These are phyloP conservation scores for Byssothecium circinans DNA, from an alignment of 2,329 filamentous ascomycete genomes.

Conservation along the genomic window DNA sequence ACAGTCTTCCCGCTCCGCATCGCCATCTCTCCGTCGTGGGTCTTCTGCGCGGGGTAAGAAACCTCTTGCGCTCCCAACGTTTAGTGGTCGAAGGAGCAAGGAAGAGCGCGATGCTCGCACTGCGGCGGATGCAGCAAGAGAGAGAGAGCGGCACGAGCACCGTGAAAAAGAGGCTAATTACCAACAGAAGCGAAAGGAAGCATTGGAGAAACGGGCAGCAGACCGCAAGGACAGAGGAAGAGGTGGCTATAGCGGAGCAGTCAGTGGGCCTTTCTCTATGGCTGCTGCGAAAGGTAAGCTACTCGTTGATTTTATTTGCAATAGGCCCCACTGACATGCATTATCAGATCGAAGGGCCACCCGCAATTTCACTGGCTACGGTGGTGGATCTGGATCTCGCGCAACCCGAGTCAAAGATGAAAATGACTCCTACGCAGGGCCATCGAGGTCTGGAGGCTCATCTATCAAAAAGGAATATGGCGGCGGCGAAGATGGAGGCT, in stretches of 20 bases:
- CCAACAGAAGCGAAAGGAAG: constrained; percentile 25
- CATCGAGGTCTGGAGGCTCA: constrained; percentile 15
- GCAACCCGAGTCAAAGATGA: constrained; percentile 37
- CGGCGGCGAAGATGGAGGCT: constrained; percentile 35
- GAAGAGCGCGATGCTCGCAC: constrained; percentile 48
- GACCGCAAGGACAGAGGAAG: constrained; percentile 34
- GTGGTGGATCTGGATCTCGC: constrained; percentile 34
- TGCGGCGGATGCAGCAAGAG: constrained; percentile 43
- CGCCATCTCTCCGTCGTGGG: constrained; percentile 32
- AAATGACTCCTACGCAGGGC: constrained; percentile 25
- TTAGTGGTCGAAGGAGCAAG: constrained; percentile 49
- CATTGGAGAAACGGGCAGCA: too few species aligned
- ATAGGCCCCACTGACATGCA: constrained; percentile 9
- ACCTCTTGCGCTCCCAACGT: constrained; percentile 43
- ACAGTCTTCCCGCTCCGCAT: constrained; percentile 34
- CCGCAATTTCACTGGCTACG: constrained; percentile 25
- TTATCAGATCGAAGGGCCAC: constrained; percentile 23
- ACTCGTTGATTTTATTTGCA: neutral
- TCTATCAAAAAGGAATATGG: constrained; percentile 23
- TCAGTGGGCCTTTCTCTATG: constrained; percentile 48
- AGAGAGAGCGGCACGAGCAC: constrained; percentile 41
- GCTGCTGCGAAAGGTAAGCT: constrained; percentile 31
- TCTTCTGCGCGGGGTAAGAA: constrained; percentile 31
- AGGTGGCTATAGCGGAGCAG: constrained; percentile 47
- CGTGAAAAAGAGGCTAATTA: constrained; percentile 32